Percentiles rank a stretch among this genome's conserved stretches.
These are phyloP conservation scores for Botrytis paeoniae DNA, from an alignment of 2,329 filamentous ascomycete genomes.

Conservation along the genomic window DNA sequence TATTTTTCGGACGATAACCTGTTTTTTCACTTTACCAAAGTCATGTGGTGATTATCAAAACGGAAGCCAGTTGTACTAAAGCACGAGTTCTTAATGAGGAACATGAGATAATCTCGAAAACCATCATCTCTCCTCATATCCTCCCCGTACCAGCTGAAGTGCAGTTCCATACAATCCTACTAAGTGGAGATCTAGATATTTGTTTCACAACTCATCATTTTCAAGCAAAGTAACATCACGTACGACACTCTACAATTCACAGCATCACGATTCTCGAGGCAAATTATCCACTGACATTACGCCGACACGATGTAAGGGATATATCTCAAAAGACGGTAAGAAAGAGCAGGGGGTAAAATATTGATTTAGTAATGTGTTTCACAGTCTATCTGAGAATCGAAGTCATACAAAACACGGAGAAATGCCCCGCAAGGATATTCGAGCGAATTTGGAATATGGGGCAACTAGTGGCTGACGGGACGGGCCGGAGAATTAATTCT, in stretches of 20 bases:
- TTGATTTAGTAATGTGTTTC: not conserved
- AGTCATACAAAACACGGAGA: no score
- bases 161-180: not conserved
- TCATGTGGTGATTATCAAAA: no score
- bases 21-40: rapidly evolving
- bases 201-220: not conserved
- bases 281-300: no score
- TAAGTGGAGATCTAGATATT: no score
- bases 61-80: no score
- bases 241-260: no score
- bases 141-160: not conserved
- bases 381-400: not conserved
- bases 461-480: no score
- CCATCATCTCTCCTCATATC: not conserved
- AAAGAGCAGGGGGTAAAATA: not conserved
- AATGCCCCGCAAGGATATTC: no score
- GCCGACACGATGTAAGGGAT: not conserved
- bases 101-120: not conserved
- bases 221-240: no score
- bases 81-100: not conserved
- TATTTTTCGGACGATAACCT: not conserved
- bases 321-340: not conserved
- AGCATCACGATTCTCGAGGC: no score
- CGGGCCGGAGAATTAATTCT: no score
- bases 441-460: no score